These are phyloP conservation scores for Verticillium zaregamsianum DNA, from an alignment of 2,329 filamentous ascomycete species.

Conservation along the genomic window DNA sequence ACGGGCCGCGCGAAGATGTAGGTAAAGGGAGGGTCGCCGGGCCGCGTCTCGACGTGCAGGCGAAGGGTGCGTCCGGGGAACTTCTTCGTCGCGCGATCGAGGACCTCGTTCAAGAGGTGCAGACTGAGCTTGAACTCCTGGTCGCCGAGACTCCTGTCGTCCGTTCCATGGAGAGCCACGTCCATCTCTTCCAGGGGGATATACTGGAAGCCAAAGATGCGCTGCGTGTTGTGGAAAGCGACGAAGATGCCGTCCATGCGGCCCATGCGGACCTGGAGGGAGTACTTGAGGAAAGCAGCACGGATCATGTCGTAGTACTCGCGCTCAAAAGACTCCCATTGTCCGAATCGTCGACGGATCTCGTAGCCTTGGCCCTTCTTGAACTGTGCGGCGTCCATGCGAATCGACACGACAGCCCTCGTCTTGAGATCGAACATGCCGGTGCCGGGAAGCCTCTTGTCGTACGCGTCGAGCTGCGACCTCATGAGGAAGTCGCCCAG, in stretches of 20 bases:
- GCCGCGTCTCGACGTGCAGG: slow-evolving; percentile 75
- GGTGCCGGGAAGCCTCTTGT: slow-evolving; percentile 78
- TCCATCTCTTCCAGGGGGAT: slow-evolving; percentile 86
- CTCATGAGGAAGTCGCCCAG: slow-evolving; percentile 88
- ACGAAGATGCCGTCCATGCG: slow-evolving; percentile 99
- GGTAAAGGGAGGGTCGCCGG: slow-evolving; percentile 60
- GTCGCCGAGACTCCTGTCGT: slow-evolving; percentile 63
- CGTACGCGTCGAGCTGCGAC: slow-evolving; percentile 89
- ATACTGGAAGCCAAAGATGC: slow-evolving; percentile 98
- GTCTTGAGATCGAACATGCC: slow-evolving; percentile 98
- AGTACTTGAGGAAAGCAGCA: slow-evolving; percentile 93
- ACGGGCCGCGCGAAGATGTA: slow-evolving; percentile 90
- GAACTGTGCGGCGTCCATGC: slow-evolving; percentile 75
- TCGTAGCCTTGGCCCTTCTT: slow-evolving; percentile 81
- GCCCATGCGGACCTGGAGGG: slow-evolving; percentile 91
- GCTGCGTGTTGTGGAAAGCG: slow-evolving; percentile 89
- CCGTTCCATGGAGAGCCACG: slow-evolving; percentile 75
- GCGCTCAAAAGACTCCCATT: slow-evolving; percentile 88
- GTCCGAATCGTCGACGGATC: slow-evolving; percentile 69
- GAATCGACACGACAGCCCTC: slow-evolving; percentile 82
- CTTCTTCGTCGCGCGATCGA: slow-evolving; percentile 69
- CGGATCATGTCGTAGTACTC: slow-evolving; percentile 98
- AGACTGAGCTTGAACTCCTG: slow-evolving; percentile 82
- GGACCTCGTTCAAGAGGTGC: slow-evolving; percentile 69
- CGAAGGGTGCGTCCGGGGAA: slow-evolving; percentile 76